Evolutionary conservation across 148 eudicot genomes (phyloP).

Genomic region (Heliamphora exappendiculata): DNA sequence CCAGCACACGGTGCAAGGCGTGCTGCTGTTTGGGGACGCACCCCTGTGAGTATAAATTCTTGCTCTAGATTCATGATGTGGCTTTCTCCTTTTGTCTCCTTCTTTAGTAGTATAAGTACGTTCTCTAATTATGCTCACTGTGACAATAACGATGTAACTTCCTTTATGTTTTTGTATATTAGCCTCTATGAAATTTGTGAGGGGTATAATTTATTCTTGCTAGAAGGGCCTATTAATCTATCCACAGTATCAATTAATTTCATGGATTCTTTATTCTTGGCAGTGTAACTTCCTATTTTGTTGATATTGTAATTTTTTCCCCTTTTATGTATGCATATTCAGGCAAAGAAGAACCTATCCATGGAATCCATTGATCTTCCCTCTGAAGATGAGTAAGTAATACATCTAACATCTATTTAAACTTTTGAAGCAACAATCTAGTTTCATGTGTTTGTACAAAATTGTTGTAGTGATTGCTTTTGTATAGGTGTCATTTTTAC

Average conservation of each 20-base stretch:
- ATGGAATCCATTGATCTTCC: constrained; percentile 57
- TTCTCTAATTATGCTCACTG: not conserved
- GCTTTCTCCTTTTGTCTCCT: not conserved
- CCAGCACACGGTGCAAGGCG: constrained; percentile 25
- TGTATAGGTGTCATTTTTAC: not conserved
- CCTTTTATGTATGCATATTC: constrained; percentile 12
- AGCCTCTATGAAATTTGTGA: not conserved
- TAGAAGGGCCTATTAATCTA: not conserved
- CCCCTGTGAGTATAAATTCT: constrained; percentile 45
- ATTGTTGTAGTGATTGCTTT: not conserved
- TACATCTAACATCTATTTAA: constrained; percentile 10
- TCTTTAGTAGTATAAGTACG: not conserved
- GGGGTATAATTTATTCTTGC: not conserved
- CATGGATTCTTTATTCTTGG: not conserved
- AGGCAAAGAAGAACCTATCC: constrained; percentile 77
- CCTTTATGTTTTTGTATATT: not conserved
- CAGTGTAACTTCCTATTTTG: not conserved
- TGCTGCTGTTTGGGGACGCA: constrained; percentile 56
- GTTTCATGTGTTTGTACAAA: not conserved
- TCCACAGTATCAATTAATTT: not conserved
- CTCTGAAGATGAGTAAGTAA: constrained; percentile 66
- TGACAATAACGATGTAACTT: not conserved
- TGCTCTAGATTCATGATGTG: not conserved
- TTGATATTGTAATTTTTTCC: not conserved
- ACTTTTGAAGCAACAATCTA: constrained; percentile 4